Conservation (phyloP, 2,329 filamentous ascomycete species). For the Purpureocillium takamizusanense region DNA sequence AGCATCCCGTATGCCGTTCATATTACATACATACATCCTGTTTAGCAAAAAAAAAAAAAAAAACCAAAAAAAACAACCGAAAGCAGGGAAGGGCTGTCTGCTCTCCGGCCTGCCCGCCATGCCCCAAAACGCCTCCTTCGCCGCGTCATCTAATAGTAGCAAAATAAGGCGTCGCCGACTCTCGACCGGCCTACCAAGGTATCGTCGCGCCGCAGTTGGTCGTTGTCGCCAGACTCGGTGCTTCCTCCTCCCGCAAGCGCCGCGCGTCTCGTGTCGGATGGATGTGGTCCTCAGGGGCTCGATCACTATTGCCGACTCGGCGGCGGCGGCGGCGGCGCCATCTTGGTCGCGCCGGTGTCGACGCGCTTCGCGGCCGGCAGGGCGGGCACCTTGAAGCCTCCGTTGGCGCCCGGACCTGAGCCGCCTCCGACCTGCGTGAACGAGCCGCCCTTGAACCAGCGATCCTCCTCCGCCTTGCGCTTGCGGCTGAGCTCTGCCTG, state of each 20-base stretch:
- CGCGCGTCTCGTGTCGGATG: too few species aligned
- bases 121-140: constrained; percentile 3
- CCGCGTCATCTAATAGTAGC: constrained; percentile 1
- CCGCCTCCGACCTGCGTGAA: constrained; percentile 74
- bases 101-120: neutral
- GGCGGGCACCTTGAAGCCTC: constrained; percentile 74
- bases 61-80: too few species aligned
- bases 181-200: neutral
- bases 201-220: neutral
- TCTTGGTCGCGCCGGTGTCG: constrained; percentile 24
- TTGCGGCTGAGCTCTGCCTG: constrained; percentile 83
- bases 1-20: too few species aligned
- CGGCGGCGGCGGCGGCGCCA: constrained; percentile 27
- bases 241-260: too few species aligned
- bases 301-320: constrained; percentile 14
- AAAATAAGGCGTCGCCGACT: neutral
- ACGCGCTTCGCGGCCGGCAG: constrained; percentile 67
- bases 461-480: constrained; percentile 85
- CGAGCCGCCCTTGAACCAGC: constrained; percentile 95
- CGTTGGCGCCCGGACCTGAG: constrained; percentile 31
- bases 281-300: neutral
- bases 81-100: too few species aligned
- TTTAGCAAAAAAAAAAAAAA: too few species aligned
- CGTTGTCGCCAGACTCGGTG: too few species aligned
- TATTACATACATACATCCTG: too few species aligned